Percentiles rank a stretch among this genome's conserved stretches.
Conservation (phyloP, 306 rosid species). For the Alnus glutinosa region DNA sequence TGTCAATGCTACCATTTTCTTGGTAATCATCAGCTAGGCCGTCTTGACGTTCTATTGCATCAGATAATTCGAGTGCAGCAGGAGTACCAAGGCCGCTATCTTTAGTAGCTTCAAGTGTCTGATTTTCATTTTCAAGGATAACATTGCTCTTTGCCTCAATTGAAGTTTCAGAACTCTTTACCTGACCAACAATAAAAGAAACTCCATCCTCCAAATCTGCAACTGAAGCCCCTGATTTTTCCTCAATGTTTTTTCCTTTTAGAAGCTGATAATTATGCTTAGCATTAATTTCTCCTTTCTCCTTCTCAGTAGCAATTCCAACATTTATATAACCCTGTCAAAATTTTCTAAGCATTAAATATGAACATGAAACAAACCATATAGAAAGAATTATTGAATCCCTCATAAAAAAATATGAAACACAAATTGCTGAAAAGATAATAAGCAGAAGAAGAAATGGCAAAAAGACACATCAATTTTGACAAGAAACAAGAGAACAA, state of each 20-base stretch:
- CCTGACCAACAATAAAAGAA: slow-evolving; percentile 76
- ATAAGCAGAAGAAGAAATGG: background rate
- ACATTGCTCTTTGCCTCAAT: slow-evolving; percentile 44
- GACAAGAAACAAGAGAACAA: slow-evolving; percentile 14
- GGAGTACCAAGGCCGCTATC: slow-evolving; percentile 29
- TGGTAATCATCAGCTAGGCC: slow-evolving; percentile 31
- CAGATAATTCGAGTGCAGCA: slow-evolving; percentile 28
- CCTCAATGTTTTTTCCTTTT: slow-evolving; percentile 60
- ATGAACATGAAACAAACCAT: slow-evolving; percentile 19
- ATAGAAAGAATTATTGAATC: background rate
- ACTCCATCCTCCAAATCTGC: slow-evolving; percentile 96
- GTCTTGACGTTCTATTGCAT: slow-evolving; percentile 42
- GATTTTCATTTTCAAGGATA: slow-evolving; percentile 31
- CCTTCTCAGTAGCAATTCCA: slow-evolving; percentile 91
- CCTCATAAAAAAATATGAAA: background rate
- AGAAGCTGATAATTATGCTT: slow-evolving; percentile 60
- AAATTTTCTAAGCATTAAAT: slow-evolving; percentile 29
- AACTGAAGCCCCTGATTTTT: slow-evolving; percentile 59
- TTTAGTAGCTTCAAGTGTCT: slow-evolving; percentile 41
- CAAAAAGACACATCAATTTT: slow-evolving; percentile 1
- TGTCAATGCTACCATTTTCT: slow-evolving; percentile 41
- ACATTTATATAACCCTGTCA: slow-evolving; percentile 94
- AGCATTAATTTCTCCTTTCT: slow-evolving; percentile 51
- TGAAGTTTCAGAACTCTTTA: slow-evolving; percentile 48
- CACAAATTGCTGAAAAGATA: slow-evolving; percentile 18